These are phyloP conservation scores for Yamadazyma trypodendri DNA, from an alignment of 1,139 yeast species.

Conservation along the genomic window DNA sequence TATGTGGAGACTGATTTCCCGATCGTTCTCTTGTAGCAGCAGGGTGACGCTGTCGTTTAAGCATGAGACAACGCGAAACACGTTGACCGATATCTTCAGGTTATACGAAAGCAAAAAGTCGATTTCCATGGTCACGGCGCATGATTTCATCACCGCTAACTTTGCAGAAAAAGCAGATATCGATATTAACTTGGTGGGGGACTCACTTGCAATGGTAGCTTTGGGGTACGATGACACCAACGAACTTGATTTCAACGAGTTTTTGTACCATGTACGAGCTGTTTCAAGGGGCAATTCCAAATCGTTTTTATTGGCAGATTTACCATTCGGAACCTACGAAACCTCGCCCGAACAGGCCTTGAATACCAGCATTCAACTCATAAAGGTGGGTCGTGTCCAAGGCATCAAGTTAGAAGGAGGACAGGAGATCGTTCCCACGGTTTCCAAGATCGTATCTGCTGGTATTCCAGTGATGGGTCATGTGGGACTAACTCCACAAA, in stretches of 20 bases:
- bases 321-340: slow-evolving; percentile 89
- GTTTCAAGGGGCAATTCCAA: slow-evolving; percentile 68
- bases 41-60: slow-evolving; percentile 12
- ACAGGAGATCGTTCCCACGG: slow-evolving; percentile 46
- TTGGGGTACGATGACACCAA: slow-evolving; percentile 80
- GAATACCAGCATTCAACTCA: slow-evolving; percentile 57
- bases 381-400: slow-evolving; percentile 66
- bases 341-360: slow-evolving; percentile 62
- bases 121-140: slow-evolving; percentile 78
- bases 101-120: slow-evolving; percentile 47
- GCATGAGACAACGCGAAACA: slow-evolving; percentile 20
- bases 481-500: slow-evolving; percentile 89
- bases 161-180: slow-evolving; percentile 68
- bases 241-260: slow-evolving; percentile 73
- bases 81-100: slow-evolving; percentile 43
- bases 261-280: slow-evolving; percentile 71
- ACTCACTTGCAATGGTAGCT: slow-evolving; percentile 89
- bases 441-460: slow-evolving; percentile 50
- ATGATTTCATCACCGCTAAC: slow-evolving; percentile 76
- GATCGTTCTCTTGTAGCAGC: slow-evolving; percentile 4
- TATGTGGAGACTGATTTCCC: slow-evolving; percentile 1
- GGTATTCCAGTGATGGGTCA: slow-evolving; percentile 95
- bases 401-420: slow-evolving; percentile 92
- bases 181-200: slow-evolving; percentile 82
- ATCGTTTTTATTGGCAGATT: slow-evolving; percentile 77